Conservation (phyloP, 345 rosid species). For the Eucalyptus virginea region DNA sequence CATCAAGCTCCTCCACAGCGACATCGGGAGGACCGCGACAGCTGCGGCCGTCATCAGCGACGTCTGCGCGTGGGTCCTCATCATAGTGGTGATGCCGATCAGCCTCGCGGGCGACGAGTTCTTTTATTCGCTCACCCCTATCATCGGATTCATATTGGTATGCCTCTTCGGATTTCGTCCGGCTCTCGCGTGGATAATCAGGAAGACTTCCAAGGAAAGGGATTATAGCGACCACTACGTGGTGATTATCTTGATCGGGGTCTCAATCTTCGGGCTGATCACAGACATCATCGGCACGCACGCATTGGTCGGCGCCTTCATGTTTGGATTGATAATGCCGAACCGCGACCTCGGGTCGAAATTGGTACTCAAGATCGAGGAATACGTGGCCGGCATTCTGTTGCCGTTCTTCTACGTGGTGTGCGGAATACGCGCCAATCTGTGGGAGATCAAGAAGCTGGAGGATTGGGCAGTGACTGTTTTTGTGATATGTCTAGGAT, state of each 20-base stretch:
- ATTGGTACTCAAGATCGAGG: constrained; percentile 23
- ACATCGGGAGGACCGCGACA: constrained; percentile 6
- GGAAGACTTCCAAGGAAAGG: background rate
- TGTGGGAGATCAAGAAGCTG: background rate
- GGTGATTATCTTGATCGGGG: background rate
- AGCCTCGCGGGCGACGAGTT: background rate
- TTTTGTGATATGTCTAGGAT: background rate
- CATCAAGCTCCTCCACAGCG: constrained; percentile 10
- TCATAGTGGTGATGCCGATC: background rate
- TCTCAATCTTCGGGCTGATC: constrained; percentile 9
- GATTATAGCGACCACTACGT: background rate
- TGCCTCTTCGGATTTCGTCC: constrained; percentile 8
- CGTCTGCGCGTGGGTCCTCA: constrained; percentile 4
- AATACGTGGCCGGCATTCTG: constrained; percentile 16
- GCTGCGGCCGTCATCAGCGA: background rate
- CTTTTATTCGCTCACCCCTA: background rate
- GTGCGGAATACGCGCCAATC: constrained; percentile 4
- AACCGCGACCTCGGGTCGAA: constrained; percentile 7
- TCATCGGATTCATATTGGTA: background rate
- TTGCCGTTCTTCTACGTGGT: constrained; percentile 20
- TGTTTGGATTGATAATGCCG: constrained; percentile 39
- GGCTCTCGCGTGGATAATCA: background rate
- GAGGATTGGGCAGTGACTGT: background rate
- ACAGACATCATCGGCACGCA: constrained; percentile 23
- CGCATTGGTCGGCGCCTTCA: constrained; percentile 31